Conservation (phyloP, 108 stramenopile species). For the Cylindrotheca closterium region DNA sequence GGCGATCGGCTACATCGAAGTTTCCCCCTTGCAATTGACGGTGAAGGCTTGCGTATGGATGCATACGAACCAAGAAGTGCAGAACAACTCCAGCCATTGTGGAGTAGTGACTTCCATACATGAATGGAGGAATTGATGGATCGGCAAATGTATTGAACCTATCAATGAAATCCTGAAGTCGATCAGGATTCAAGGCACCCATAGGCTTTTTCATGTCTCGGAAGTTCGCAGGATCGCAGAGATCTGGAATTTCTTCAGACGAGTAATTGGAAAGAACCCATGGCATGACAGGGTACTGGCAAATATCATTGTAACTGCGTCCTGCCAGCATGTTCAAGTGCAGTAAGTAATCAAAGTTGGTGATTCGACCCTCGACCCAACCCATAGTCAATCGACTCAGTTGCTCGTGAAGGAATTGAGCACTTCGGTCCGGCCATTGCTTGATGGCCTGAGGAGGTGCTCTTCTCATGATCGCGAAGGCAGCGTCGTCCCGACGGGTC, state of each 20-base stretch:
- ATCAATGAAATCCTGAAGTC: slow-evolving; percentile 89
- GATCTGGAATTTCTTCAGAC: slow-evolving; percentile 86
- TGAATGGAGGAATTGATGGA: slow-evolving; percentile 92
- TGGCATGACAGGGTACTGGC: slow-evolving; percentile 98
- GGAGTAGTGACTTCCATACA: slow-evolving; percentile 98
- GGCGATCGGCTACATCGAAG: slow-evolving; percentile 97
- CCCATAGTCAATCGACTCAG: slow-evolving; percentile 77
- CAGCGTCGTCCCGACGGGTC: slow-evolving; percentile 79
- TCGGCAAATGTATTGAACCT: slow-evolving; percentile 93
- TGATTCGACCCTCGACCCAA: slow-evolving; percentile 90
- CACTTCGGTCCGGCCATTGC: slow-evolving; percentile 84
- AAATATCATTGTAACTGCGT: slow-evolving; percentile 94
- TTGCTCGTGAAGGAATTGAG: slow-evolving; percentile 85
- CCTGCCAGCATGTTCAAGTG: slow-evolving; percentile 95
- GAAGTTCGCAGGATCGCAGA: slow-evolving; percentile 76
- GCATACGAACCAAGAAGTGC: slow-evolving; percentile 94
- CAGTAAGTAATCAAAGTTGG: slow-evolving; percentile 97
- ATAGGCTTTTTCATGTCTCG: slow-evolving; percentile 88
- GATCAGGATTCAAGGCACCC: slow-evolving; percentile 92
- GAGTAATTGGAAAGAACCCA: slow-evolving; percentile 97
- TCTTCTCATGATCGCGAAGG: slow-evolving; percentile 81
- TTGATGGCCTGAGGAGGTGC: slow-evolving; percentile 86
- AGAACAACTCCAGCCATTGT: slow-evolving; percentile 96
- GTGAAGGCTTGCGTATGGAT: slow-evolving; percentile 93
- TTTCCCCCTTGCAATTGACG: slow-evolving; percentile 92